Evolutionary conservation across 768 basidiomycete species (phyloP).

Genomic region (Collybia sordida): DNA sequence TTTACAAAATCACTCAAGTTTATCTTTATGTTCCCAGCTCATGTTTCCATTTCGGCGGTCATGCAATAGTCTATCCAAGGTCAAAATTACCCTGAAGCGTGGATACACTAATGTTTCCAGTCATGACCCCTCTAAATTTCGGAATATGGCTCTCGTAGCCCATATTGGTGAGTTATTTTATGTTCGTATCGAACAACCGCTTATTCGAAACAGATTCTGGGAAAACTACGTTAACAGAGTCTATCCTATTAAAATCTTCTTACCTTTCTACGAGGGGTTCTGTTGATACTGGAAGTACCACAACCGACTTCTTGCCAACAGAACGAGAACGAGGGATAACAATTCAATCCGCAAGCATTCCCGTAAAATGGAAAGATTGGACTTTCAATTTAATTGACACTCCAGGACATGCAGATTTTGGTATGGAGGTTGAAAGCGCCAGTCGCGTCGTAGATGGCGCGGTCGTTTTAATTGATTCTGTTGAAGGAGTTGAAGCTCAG

Average conservation of each 20-base stretch:
- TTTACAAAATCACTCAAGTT: background rate
- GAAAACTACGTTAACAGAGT: constrained; percentile 88
- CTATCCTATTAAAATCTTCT: constrained; percentile 73
- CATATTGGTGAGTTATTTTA: constrained; percentile 65
- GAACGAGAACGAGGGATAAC: constrained; percentile 91
- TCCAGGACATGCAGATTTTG: constrained; percentile 91
- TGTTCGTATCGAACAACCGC: background rate
- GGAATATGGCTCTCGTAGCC: constrained; percentile 87
- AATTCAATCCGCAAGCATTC: constrained; percentile 90
- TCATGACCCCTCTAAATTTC: constrained; percentile 44
- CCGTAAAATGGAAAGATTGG: constrained; percentile 83
- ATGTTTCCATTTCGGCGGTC: constrained; percentile 20
- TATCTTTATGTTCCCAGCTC: background rate
- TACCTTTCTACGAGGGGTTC: constrained; percentile 76
- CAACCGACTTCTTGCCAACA: constrained; percentile 86
- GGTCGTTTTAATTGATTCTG: constrained; percentile 84
- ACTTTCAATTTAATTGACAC: constrained; percentile 88
- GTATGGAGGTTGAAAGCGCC: constrained; percentile 96
- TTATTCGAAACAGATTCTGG: constrained; percentile 65
- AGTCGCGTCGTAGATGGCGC: constrained; percentile 90
- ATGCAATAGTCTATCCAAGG: constrained; percentile 5
- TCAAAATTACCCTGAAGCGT: constrained; percentile 13
- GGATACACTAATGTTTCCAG: constrained; percentile 24
- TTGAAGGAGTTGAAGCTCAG: constrained; percentile 90
- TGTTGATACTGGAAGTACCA: constrained; percentile 89